Conservation (phyloP, 495 filamentous ascomycete genomes). For the Trichoderma gamsii region DNA sequence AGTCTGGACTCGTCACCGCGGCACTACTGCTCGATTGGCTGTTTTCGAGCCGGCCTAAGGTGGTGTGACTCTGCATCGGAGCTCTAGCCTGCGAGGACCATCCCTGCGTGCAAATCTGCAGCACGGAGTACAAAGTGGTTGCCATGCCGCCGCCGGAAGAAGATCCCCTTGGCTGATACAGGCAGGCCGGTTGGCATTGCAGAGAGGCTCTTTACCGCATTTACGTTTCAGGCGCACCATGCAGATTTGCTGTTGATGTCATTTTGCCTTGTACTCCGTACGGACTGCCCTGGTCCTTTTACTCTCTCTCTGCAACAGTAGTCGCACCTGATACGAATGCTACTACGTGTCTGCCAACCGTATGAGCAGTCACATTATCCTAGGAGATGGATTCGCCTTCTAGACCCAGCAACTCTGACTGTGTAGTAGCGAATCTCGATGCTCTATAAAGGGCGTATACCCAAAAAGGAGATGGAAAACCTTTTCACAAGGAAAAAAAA, state of each 20-base stretch:
- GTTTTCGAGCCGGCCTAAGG: not conserved
- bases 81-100: not conserved
- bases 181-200: not conserved
- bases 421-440: no score
- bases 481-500: no score
- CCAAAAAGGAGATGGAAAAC: no score
- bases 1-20: not conserved
- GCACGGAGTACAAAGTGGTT: not conserved
- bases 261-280: not conserved
- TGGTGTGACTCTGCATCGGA: conserved; percentile 9
- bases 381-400: no score
- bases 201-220: not conserved
- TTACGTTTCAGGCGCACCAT: not conserved
- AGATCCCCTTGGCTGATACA: conserved; percentile 9
- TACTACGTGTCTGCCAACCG: not conserved
- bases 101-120: not conserved
- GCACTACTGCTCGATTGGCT: not conserved
- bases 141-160: not conserved
- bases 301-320: not conserved
- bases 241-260: not conserved
- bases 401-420: no score
- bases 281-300: not conserved
- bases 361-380: not conserved
- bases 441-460: no score
- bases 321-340: not conserved